phyloP scores from a whole-genome alignment of 495 filamentous ascomycete genomes.

The Penicillium angulare region DNA sequence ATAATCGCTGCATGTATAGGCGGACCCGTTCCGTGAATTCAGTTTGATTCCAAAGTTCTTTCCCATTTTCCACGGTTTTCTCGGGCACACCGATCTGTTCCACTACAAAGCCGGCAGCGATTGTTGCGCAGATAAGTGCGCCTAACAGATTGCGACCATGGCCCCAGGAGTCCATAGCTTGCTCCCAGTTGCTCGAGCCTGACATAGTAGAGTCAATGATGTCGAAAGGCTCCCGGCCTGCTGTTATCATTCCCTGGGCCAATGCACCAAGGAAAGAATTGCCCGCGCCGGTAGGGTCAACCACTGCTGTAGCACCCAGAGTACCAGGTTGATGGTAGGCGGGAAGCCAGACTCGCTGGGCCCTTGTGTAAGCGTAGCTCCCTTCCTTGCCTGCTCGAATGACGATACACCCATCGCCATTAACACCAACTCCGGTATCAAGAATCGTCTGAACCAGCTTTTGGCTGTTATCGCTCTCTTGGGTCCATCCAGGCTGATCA shows the following conservation, averaged over 20 bases:
- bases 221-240: slow-evolving; percentile 39
- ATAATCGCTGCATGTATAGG: slow-evolving; percentile 52
- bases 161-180: slow-evolving; percentile 25
- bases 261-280: slow-evolving; percentile 89
- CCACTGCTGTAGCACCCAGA: slow-evolving; percentile 50
- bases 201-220: slow-evolving; percentile 36
- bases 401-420: slow-evolving; percentile 47
- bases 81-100: slow-evolving; percentile 86
- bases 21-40: slow-evolving; percentile 52
- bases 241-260: slow-evolving; percentile 67
- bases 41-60: slow-evolving; percentile 78
- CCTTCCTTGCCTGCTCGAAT: slow-evolving; percentile 58
- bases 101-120: slow-evolving; percentile 90
- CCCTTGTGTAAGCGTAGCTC: slow-evolving; percentile 49
- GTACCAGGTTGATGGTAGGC: slow-evolving; percentile 51
- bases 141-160: slow-evolving; percentile 52
- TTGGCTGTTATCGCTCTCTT: slow-evolving; percentile 44
- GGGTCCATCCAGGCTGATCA: slow-evolving; percentile 54
- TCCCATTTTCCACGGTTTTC: slow-evolving; percentile 49
- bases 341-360: slow-evolving; percentile 47
- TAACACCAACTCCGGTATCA: slow-evolving; percentile 45
- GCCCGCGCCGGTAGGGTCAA: slow-evolving; percentile 95
- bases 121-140: slow-evolving; percentile 74
- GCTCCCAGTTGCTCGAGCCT: slow-evolving; percentile 30
- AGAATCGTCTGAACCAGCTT: slow-evolving; percentile 58